phyloP scores from a whole-genome alignment of 2,329 filamentous ascomycete species.

The Ilyonectria robusta region DNA sequence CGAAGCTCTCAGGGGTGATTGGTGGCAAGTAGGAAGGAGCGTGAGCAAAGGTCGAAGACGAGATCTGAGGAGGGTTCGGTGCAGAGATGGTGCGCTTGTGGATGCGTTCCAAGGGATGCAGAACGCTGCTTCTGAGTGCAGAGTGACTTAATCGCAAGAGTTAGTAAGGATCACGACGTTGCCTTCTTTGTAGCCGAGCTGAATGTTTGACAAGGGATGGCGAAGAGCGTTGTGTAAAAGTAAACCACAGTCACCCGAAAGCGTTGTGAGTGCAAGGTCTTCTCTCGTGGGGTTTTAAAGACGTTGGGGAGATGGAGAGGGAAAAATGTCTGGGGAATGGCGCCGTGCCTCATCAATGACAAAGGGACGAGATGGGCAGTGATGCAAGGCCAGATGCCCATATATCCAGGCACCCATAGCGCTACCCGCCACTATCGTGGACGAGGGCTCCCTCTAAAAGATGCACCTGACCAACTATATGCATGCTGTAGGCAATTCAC shows the following conservation, averaged over 20 bases:
- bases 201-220: background rate
- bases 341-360: conserved; percentile 15
- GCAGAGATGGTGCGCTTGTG: conserved; percentile 68
- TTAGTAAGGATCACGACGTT: conserved; percentile 8
- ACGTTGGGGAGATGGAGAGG: conserved; percentile 3
- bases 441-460: background rate
- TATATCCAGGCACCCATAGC: background rate
- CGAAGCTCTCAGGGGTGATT: conserved; percentile 34
- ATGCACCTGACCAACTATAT: background rate
- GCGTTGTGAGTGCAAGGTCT: background rate
- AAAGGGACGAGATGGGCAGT: conserved; percentile 20
- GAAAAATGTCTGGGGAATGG: background rate
- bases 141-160: conserved; percentile 11
- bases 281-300: background rate
- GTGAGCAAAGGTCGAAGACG: conserved; percentile 37
- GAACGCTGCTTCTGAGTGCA: conserved; percentile 17
- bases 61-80: conserved; percentile 57
- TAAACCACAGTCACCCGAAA: background rate
- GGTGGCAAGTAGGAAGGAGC: conserved; percentile 38
- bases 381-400: conserved; percentile 23
- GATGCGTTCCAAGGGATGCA: conserved; percentile 45
- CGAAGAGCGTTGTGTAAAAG: background rate
- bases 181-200: background rate
- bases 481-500: background rate
- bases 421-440: background rate